These are phyloP conservation scores for Schoenoplectus tabernaemontani DNA, from an alignment of 202 grass and related monocot genomes.

Conservation along the genomic window DNA sequence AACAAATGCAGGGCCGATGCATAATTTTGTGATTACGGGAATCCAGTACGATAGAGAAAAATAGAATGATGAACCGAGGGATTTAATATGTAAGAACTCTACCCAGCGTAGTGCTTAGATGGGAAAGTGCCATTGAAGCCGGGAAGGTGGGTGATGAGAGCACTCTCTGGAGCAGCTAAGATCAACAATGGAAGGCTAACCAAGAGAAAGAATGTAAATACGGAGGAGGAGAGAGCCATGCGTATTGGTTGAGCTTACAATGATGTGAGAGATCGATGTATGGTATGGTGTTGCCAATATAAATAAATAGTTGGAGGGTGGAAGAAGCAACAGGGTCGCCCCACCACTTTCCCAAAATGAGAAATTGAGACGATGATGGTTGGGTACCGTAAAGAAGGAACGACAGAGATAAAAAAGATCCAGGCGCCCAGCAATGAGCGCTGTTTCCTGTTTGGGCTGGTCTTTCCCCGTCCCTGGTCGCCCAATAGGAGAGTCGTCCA, in stretches of 20 bases:
- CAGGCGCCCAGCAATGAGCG: not conserved
- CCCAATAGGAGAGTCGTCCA: not conserved
- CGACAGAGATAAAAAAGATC: not conserved
- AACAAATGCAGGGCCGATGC: not conserved
- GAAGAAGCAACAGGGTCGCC: not conserved
- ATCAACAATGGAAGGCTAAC: not conserved
- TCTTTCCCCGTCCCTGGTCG: not conserved
- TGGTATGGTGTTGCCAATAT: not conserved
- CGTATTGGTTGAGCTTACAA: not conserved
- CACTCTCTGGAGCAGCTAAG: constrained; percentile 32
- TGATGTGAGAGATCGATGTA: not conserved
- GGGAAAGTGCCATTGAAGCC: constrained; percentile 49
- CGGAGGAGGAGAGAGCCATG: not conserved
- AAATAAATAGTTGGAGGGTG: not conserved
- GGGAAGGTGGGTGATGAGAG: constrained; percentile 34
- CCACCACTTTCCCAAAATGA: not conserved
- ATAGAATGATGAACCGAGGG: not conserved
- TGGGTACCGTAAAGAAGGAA: constrained; percentile 6
- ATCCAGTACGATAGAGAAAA: not conserved
- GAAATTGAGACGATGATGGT: not conserved
- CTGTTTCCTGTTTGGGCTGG: not conserved
- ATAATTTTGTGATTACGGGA: not conserved
- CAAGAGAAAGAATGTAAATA: constrained; percentile 3
- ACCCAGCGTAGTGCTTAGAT: constrained; percentile 68
- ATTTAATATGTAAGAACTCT: not conserved